Evolutionary conservation across 352 stramenopile species (phyloP), one percentile per base, ranked within the genome.

Genomic region (Phytophthora pluvialis): DNA sequence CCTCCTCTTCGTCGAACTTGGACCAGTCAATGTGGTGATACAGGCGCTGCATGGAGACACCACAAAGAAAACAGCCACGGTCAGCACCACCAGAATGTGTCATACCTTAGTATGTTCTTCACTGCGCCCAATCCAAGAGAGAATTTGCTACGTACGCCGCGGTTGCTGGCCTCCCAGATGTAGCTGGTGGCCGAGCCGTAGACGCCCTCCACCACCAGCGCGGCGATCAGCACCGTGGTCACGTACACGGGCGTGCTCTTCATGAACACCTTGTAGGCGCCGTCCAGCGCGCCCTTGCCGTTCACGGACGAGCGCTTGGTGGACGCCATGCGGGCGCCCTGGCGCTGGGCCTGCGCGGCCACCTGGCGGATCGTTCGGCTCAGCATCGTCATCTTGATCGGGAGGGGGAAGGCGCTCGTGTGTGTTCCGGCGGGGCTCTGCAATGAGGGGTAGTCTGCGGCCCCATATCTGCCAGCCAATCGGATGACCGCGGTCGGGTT

Each of bases 21-120:
- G 75, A 82, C 87, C 87, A 95, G 80, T 94, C 87, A 32, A 95
- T 86, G 80, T 95, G 87, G 70, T 95, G 83, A 73, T 94, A 95
- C 78, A 95, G 71, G 50, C 87, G 82, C 85, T 94, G 49, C 1
- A 45, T 44, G 21, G 21, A 21, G 21, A 21, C 21, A 21, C 21
- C 21, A 21, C 6, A 51, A 21, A 44, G 48, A 11, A 50, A 52
- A 33, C 21, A 60, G 32, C 15, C 33, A 36, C 35, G 16, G 62
- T 54, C 32, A 68, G 64, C 54, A 77, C 67, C 72, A 79, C 62
- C 77, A 82, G 72, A 83, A 80, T 54, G 54, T 26, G 5, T 18
- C 25, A 59, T 43, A 46, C 49, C 57, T 52, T 31, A 2, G 21
- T 21, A 21, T 21, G 4, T 9, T 11, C 12, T 59, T 5, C 39